Evolutionary conservation across 2,329 filamentous ascomycete species (phyloP).

Genomic region (Biscogniauxia mediterranea): DNA sequence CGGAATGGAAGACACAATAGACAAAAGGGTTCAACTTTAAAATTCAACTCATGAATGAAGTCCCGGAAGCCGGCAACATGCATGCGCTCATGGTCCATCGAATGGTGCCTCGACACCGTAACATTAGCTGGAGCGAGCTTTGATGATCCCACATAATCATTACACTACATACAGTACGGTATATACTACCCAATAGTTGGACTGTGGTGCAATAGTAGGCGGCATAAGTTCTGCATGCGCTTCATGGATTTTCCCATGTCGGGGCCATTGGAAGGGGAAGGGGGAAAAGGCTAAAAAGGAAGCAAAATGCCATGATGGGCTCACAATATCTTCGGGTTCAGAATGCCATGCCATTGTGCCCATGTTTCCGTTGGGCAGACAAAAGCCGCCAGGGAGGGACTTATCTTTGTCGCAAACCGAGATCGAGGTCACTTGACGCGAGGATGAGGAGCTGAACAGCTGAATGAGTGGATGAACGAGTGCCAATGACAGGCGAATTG

Average conservation of each 20-base stretch:
- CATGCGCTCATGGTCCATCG: neutral
- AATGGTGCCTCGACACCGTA: neutral
- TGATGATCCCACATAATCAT: neutral
- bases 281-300: no score
- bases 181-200: no score
- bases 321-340: neutral
- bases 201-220: no score
- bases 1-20: neutral
- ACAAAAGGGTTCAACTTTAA: neutral
- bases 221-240: no score
- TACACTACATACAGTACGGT: neutral
- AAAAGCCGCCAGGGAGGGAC: neutral
- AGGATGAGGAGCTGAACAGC: neutral
- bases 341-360: neutral
- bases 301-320: no score
- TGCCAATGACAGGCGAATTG: neutral
- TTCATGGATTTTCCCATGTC: no score
- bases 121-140: neutral
- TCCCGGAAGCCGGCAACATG: neutral
- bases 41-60: neutral
- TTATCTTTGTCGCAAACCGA: neutral
- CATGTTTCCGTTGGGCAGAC: neutral
- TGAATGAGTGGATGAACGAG: conserved; percentile 2
- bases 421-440: conserved; percentile 5
- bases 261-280: no score